Percentiles rank a stretch among this genome's conserved stretches.
Conservation (phyloP, 1,284 basidiomycete species). For the Coniferiporia sulphurascens region DNA sequence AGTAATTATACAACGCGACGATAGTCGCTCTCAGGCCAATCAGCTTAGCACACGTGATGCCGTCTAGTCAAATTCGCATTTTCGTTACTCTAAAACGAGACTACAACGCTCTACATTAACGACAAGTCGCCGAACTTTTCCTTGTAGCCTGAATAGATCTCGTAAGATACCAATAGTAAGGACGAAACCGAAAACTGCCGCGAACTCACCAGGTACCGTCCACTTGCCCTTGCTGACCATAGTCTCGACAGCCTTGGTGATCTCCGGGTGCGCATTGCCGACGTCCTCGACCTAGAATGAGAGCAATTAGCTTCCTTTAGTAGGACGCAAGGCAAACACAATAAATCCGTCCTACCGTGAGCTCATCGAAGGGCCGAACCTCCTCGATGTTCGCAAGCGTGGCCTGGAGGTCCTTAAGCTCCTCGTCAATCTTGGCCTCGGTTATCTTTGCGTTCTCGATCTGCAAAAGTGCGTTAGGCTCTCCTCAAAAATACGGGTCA, state of each 20-base stretch:
- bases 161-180: slow-evolving; percentile 9
- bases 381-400: slow-evolving; percentile 98
- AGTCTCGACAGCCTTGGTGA: slow-evolving; percentile 88
- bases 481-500: slow-evolving; percentile 1
- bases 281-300: slow-evolving; percentile 77
- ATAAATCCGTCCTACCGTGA: slow-evolving; percentile 61
- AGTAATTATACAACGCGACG: too few relatives aligned
- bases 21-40: background rate
- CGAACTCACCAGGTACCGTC: slow-evolving; percentile 79
- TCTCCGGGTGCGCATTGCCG: slow-evolving; percentile 88
- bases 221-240: slow-evolving; percentile 99
- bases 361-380: slow-evolving; percentile 95
- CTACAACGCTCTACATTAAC: slow-evolving; percentile 60
- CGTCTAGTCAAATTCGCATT: background rate
- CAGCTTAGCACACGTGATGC: background rate
- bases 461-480: slow-evolving; percentile 37
- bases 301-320: background rate
- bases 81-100: slow-evolving; percentile 1
- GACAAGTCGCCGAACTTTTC: slow-evolving; percentile 93
- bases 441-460: slow-evolving; percentile 90
- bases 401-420: slow-evolving; percentile 88
- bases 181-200: background rate
- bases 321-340: slow-evolving; percentile 1
- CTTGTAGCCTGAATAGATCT: slow-evolving; percentile 60
- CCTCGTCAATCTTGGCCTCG: slow-evolving; percentile 86